These are phyloP conservation scores for Endocladia muricata DNA, from an alignment of 31 red algal genomes.

Conservation along the genomic window DNA sequence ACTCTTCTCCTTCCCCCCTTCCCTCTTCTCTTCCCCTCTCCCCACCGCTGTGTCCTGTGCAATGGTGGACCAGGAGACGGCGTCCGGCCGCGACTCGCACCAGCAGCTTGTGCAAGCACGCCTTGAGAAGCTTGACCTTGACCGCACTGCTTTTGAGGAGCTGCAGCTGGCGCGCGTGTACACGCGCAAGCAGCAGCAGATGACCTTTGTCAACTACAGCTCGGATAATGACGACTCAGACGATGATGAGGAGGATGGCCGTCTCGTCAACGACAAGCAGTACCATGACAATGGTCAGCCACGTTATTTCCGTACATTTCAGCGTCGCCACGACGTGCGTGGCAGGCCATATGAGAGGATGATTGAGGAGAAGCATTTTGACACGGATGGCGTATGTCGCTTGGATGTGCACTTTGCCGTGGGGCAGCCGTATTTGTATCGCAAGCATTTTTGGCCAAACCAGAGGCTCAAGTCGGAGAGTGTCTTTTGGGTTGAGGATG, in stretches of 20 bases:
- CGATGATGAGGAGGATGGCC: constrained; percentile 89
- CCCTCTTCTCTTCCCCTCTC: not conserved
- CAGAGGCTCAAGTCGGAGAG: constrained; percentile 92
- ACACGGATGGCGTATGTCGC: constrained; percentile 88
- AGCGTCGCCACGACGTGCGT: constrained; percentile 26
- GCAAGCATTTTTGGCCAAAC: constrained; percentile 95
- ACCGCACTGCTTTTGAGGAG: constrained; percentile 72
- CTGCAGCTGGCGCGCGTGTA: constrained; percentile 88
- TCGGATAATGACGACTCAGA: constrained; percentile 94
- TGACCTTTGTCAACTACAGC: constrained; percentile 69
- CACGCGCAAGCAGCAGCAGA: constrained; percentile 71
- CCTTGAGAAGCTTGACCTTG: constrained; percentile 66
- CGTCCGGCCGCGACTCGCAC: not conserved
- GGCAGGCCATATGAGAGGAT: constrained; percentile 72
- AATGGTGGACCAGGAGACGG: constrained; percentile 16
- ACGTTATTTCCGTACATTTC: constrained; percentile 71
- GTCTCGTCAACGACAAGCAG: constrained; percentile 59
- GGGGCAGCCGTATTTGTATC: constrained; percentile 90
- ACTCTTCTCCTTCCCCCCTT: not conserved
- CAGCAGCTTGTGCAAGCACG: constrained; percentile 50
- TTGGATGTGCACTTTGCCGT: constrained; percentile 96
- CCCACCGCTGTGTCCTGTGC: not conserved
- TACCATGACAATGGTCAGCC: constrained; percentile 87
- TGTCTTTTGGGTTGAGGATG: constrained; percentile 97
- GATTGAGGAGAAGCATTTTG: constrained; percentile 97